Percentiles rank a stretch among this genome's conserved stretches.
phyloP scores from a whole-genome alignment of 495 filamentous ascomycete species.

The Neurospora hispaniola region DNA sequence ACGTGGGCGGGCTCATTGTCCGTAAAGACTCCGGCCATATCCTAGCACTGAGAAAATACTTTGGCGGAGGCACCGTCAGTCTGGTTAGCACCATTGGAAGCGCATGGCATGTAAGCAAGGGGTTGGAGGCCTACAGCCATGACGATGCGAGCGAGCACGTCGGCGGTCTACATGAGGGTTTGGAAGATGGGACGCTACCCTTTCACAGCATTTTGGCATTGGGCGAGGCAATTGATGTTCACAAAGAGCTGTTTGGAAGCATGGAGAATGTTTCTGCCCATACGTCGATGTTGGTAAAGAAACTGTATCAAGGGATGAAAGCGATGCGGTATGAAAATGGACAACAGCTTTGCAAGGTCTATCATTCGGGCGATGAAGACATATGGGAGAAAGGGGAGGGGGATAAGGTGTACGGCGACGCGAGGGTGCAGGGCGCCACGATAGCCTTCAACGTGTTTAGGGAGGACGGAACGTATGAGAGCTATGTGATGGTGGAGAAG shows the following conservation, averaged over 20 bases:
- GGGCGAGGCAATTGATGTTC: conserved; percentile 55
- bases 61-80: conserved; percentile 69
- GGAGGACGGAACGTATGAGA: conserved; percentile 43
- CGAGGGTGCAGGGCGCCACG: conserved; percentile 53
- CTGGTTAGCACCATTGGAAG: conserved; percentile 49
- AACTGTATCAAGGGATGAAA: conserved; percentile 40
- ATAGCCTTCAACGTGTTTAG: conserved; percentile 58
- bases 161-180: conserved; percentile 44
- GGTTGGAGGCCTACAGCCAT: conserved; percentile 18
- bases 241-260: conserved; percentile 49
- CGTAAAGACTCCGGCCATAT: conserved; percentile 51
- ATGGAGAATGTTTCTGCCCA: conserved; percentile 54
- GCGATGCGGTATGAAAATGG: conserved; percentile 52
- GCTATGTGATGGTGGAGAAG: conserved; percentile 51
- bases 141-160: not conserved
- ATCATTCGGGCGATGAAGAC: conserved; percentile 39
- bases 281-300: conserved; percentile 43
- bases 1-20: conserved; percentile 62
- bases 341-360: conserved; percentile 44
- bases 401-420: conserved; percentile 39
- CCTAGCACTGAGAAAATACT: conserved; percentile 54
- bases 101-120: conserved; percentile 56
- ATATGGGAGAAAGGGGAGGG: not conserved
- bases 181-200: conserved; percentile 74
- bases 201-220: conserved; percentile 69